Evolutionary conservation across 805 yeast genomes (phyloP).

Genomic region (Blastobotrys chiropterorum): DNA sequence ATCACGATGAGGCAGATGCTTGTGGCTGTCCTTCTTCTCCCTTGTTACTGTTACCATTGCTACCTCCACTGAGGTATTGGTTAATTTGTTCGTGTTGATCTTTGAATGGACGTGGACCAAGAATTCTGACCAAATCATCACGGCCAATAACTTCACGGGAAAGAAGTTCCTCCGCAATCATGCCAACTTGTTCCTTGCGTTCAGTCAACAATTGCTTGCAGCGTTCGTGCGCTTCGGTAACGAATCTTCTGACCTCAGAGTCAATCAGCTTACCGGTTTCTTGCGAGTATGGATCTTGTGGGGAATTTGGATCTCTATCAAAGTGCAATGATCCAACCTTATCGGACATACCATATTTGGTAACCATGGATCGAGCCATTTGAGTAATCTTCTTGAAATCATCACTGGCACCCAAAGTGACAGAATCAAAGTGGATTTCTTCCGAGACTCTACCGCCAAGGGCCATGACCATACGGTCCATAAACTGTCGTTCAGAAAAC

Average conservation of each 20-base stretch:
- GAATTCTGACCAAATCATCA: constrained; percentile 67
- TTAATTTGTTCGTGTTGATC: constrained; percentile 85
- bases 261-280: constrained; percentile 64
- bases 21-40: neutral
- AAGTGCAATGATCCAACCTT: constrained; percentile 63
- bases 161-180: constrained; percentile 68
- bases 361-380: constrained; percentile 86
- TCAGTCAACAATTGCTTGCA: constrained; percentile 54
- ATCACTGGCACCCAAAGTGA: constrained; percentile 88
- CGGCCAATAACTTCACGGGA: constrained; percentile 74
- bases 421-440: constrained; percentile 79
- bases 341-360: constrained; percentile 81
- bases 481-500: constrained; percentile 66
- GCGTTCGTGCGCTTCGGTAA: constrained; percentile 55
- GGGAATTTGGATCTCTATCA: constrained; percentile 33
- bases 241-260: constrained; percentile 59
- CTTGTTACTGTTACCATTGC: neutral
- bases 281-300: constrained; percentile 63
- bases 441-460: constrained; percentile 90
- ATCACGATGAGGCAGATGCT: neutral
- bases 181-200: constrained; percentile 53
- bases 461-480: constrained; percentile 88
- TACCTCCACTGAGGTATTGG: constrained; percentile 48
- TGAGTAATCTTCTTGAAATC: constrained; percentile 88
- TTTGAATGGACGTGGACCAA: constrained; percentile 74